Base-by-base conservation (phyloP, 345 rosid species). In the Tarenaya hassleriana region DNA sequence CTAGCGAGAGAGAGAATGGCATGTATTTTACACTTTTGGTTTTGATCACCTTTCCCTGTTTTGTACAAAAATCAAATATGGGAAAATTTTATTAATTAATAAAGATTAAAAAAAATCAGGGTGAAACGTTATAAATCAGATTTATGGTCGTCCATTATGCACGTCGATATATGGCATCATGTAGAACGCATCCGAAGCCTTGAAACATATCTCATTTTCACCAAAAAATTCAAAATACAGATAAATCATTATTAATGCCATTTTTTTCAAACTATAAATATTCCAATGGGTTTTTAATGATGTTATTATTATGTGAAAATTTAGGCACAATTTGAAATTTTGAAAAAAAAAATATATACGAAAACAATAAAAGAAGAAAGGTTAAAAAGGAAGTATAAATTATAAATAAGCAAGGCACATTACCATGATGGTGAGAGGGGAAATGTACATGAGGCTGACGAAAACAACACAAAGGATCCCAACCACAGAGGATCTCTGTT, bases 341-440 rank as follows among this genome's bases (percentile, higher is more conserved):
- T 37, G 12, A 0, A 13, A 41, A 27, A 14, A 0, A 44, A 18
- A n/a, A n/a, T n/a, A n/a, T n/a, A n/a, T n/a, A n/a, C n/a, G 7
- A 14, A 5, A 15, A 10, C 17, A 29, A 31, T 24, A 17, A 2
- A 18, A 46, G 29, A 34, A 19, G 3, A 16, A 34, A n/a, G 7
- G n/a, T n/a, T n/a, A n/a, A n/a, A n/a, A n/a, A n/a, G n/a, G n/a
- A n/a, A n/a, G n/a, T n/a, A n/a, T n/a, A n/a, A n/a, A n/a, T n/a
- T n/a, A n/a, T n/a, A n/a, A n/a, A n/a, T n/a, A n/a, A n/a, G n/a
- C n/a, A n/a, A 51, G 27, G 35, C 41, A 37, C 37, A 52, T 15
- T 78, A 79, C 85, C 83, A 77, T 62, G 61, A 79, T 50, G n/a
- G 71, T 56, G 41, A 82, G 81, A 13, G 89, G 94, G 8, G 94